These are phyloP conservation scores for Nakazawaea laoshanensis DNA, from an alignment of 805 yeast genomes.

Conservation along the genomic window DNA sequence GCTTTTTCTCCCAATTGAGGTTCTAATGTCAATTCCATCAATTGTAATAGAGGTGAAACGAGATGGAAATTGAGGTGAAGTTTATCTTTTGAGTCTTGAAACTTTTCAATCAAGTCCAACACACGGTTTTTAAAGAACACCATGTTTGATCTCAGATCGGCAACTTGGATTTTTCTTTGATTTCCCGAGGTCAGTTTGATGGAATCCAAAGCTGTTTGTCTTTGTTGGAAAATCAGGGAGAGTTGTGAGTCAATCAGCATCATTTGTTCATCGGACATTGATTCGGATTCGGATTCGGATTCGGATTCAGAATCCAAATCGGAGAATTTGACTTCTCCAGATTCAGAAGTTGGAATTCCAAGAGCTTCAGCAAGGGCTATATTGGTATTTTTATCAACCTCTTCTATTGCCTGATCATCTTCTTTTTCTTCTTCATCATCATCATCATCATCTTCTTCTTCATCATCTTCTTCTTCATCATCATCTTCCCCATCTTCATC, in stretches of 20 bases:
- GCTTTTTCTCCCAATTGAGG: slow-evolving; percentile 66
- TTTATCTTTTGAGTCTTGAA: slow-evolving; percentile 35
- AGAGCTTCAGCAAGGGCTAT: slow-evolving; percentile 63
- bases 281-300: slow-evolving; percentile 58
- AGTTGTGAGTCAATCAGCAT: slow-evolving; percentile 84
- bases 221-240: slow-evolving; percentile 75
- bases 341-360: slow-evolving; percentile 46
- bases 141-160: slow-evolving; percentile 74
- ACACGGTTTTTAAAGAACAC: slow-evolving; percentile 70
- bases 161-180: slow-evolving; percentile 63
- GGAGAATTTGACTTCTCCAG: slow-evolving; percentile 30
- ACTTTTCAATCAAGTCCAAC: slow-evolving; percentile 68
- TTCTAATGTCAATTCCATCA: slow-evolving; percentile 64
- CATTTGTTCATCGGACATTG: slow-evolving; percentile 96
- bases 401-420: slow-evolving; percentile 38
- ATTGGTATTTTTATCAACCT: slow-evolving; percentile 38
- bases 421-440: slow-evolving; percentile 21
- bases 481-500: slow-evolving; percentile 27
- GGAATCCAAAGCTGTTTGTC: slow-evolving; percentile 54
- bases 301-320: slow-evolving; percentile 25
- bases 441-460: slow-evolving; percentile 33
- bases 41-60: slow-evolving; percentile 46
- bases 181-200: slow-evolving; percentile 44
- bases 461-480: slow-evolving; percentile 26
- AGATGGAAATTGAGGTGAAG: slow-evolving; percentile 32